phyloP scores from a whole-genome alignment of 306 rosid species.

The Hippophae gyantsensis region DNA sequence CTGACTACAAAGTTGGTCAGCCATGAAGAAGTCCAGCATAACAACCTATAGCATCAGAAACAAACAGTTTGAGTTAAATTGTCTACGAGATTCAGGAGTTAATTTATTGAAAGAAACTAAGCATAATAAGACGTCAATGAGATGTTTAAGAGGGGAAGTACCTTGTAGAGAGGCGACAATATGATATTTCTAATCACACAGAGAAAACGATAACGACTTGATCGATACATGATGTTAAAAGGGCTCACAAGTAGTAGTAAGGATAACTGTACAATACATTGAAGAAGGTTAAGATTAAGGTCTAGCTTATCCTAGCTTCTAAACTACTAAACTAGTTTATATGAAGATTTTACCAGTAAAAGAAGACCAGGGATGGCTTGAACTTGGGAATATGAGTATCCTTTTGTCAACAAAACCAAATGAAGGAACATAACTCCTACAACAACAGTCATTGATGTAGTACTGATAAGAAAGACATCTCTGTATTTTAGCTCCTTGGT shows the following conservation, averaged over 20 bases:
- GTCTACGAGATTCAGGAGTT: neutral
- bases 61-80: slow-evolving; percentile 4
- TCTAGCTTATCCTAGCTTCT: neutral
- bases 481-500: slow-evolving; percentile 76
- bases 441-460: slow-evolving; percentile 63
- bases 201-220: slow-evolving; percentile 73
- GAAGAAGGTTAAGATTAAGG: slow-evolving; percentile 13
- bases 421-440: slow-evolving; percentile 80
- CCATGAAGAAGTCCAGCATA: slow-evolving; percentile 99
- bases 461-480: slow-evolving; percentile 76
- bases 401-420: slow-evolving; percentile 59
- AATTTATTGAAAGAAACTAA: neutral
- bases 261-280: slow-evolving; percentile 42
- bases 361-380: slow-evolving; percentile 79
- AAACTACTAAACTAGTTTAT: neutral
- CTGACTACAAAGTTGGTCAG: slow-evolving; percentile 99
- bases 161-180: slow-evolving; percentile 94
- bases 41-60: slow-evolving; percentile 52
- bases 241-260: slow-evolving; percentile 64
- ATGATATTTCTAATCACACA: slow-evolving; percentile 77
- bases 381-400: slow-evolving; percentile 63
- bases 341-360: slow-evolving; percentile 47
- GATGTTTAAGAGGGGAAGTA: slow-evolving; percentile 10
- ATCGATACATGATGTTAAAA: slow-evolving; percentile 59
- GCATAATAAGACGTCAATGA: neutral